Evolutionary conservation across 331 rosid species (phyloP), one percentile per base, ranked within the genome.

Genomic region (Arachis monticola): DNA sequence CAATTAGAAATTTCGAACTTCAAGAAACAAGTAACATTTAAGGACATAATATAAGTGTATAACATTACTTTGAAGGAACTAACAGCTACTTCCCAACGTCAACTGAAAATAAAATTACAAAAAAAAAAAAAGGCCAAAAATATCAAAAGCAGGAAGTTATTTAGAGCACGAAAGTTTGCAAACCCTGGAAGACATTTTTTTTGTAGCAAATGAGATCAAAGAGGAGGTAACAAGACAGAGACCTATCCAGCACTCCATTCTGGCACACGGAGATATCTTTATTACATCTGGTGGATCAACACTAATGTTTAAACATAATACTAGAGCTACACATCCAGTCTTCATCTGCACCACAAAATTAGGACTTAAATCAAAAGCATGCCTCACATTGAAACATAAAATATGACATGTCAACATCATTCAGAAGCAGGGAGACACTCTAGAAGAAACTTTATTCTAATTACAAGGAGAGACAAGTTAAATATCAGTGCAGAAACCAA

Each of bases 221-320:
- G 76, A 45, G 76, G 70, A 71, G 42, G 81, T 51, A 85, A 85
- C 40, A 35, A 35, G 40, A 4, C 40, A 35, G 85, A 83, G 89
- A 95, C 99, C 99, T 92, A 92, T 95, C 99, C 97, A 92, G 93
- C 97, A 95, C 96, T 95, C 99, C 97, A 95, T 95, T 88, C 99
- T 86, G 83, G 97, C 99, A 83, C 99, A 92, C 65, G 99, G 97
- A 72, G 99, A 87, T 75, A 95, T 95, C 89, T 95, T 95, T 85
- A 95, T 92, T 64, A 95, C 96, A 87, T 95, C 97, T 13, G 99
- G 99, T 51, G 97, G 97, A 83, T 95, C 97, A 46, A 95, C 97
- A 83, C 92, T 88, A 82, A 95, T 95, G 89, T 95, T 95, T 78
- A 95, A 87, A 85, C 97, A 95, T 78, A 92, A 86, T 61, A 90